Evolutionary conservation across 1,139 yeast species (phyloP), one percentile per base, ranked within the genome.

Genomic region (Debaryomyces singareniensis): DNA sequence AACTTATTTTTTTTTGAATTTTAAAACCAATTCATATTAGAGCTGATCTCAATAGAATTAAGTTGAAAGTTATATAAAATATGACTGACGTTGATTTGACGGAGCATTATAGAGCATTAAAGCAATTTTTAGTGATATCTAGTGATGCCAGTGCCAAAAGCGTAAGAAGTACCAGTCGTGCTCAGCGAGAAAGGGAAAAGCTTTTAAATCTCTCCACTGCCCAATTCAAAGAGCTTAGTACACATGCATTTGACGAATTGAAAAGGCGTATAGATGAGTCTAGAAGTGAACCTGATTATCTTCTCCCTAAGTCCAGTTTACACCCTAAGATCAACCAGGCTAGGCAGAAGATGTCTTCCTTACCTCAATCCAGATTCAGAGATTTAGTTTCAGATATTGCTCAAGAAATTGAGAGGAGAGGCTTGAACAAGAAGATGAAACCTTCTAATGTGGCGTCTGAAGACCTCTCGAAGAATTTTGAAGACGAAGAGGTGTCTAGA

Each of bases 261-360:
- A 74, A 75, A 46, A 71, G 98, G 45, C 68, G 96, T 38, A 70
- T 68, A 29, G 77, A 71, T 37, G 75, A 69, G 40, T 55, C 67
- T 20, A 47, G 73, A 34, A 67, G 72, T 26, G 75, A 73, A 44
- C 78, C 83, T 4, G 80, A 75, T 37, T 76, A 72, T 47, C 61
- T 85, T 36, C 66, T 78, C 29, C 89, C 94, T 4, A 73, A 72
- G 49, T 67, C 75, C n/a, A 61, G 70, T 3, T 86, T 86, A 58
- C 98, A 93, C 52, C 93, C 95, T 21, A 89, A 87, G 51, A 71
- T 98, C 48, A 93, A 93, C 53, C 95, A 87, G 55, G 98, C 98
- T 3, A 73, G 99, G 44, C 89, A 85, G 51, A 91, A 89, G 56
- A 69, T 93, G 42, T 83, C 96, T 2, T 76, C 86, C 26, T 70